Evolutionary conservation across 768 basidiomycete species (phyloP).

Genomic region (Nevesoporus exiguus): DNA sequence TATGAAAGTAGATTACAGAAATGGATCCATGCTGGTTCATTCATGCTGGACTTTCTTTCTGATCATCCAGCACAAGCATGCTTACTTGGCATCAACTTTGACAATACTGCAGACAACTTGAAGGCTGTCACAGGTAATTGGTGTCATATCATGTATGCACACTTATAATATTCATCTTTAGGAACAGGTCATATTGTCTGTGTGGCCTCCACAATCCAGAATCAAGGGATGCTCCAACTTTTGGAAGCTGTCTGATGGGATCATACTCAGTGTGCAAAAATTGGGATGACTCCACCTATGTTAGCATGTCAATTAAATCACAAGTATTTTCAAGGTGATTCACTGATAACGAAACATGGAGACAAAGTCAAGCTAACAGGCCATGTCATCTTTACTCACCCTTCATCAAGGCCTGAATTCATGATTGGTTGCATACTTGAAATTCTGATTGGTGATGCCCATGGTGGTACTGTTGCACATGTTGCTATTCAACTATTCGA

Average conservation of each 20-base stretch:
- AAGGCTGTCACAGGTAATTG: too few species aligned
- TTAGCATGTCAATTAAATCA: too few species aligned
- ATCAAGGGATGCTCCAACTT: too few species aligned
- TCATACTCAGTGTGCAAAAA: too few species aligned
- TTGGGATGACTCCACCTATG: too few species aligned
- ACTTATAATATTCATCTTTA: too few species aligned
- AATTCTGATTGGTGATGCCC: not conserved
- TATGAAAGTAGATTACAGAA: not conserved
- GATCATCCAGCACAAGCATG: not conserved
- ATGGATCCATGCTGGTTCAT: not conserved
- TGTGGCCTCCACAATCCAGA: too few species aligned
- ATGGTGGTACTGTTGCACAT: not conserved
- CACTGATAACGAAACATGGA: not conserved
- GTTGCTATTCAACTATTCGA: not conserved
- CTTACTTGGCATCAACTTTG: not conserved
- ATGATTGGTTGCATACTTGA: not conserved
- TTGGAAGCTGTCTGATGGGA: too few species aligned
- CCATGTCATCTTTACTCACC: not conserved
- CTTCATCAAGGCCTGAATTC: not conserved
- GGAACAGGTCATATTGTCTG: too few species aligned
- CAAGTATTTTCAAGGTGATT: not conserved
- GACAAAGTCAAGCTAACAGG: not conserved
- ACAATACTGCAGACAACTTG: too few species aligned
- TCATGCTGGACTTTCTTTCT: not conserved
- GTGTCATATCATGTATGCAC: too few species aligned